Conservation (phyloP, 1,284 basidiomycete genomes). For the Tausonia pullulans region DNA sequence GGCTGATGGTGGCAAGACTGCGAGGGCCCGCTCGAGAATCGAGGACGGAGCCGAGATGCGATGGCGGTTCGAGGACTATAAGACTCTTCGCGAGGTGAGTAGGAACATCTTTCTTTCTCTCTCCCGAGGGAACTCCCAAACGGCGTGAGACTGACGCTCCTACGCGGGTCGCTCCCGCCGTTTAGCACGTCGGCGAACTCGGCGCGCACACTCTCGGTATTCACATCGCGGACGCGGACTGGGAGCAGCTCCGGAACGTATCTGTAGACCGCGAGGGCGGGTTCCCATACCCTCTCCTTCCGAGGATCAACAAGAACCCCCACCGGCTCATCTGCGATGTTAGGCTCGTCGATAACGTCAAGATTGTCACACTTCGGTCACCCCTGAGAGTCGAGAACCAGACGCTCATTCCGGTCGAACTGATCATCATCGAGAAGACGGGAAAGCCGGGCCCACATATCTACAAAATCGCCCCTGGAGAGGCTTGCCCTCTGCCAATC, state of each 20-base stretch:
- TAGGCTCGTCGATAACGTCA: slow-evolving; percentile 83
- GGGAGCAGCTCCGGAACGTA: slow-evolving; percentile 82
- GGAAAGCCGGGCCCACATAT: slow-evolving; percentile 71
- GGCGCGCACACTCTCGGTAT: slow-evolving; percentile 74
- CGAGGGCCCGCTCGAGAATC: slow-evolving; percentile 42
- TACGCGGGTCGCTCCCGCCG: slow-evolving; percentile 16
- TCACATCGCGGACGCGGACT: slow-evolving; percentile 73
- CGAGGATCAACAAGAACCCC: slow-evolving; percentile 60
- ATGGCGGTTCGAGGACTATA: slow-evolving; percentile 98
- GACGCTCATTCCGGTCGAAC: slow-evolving; percentile 84
- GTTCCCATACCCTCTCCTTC: slow-evolving; percentile 74
- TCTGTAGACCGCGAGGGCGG: slow-evolving; percentile 93
- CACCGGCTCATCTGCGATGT: slow-evolving; percentile 86
- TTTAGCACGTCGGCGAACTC: slow-evolving; percentile 64
- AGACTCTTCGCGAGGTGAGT: slow-evolving; percentile 77
- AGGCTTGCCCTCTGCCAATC: slow-evolving; percentile 80
- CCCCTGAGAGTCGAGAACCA: slow-evolving; percentile 88
- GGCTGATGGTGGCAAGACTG: slow-evolving; percentile 55
- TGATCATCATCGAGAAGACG: slow-evolving; percentile 75
- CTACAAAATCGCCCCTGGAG: slow-evolving; percentile 83
- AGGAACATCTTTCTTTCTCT: background rate
- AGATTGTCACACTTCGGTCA: slow-evolving; percentile 88
- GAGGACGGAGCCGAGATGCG: slow-evolving; percentile 68
- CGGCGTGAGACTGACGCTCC: background rate
- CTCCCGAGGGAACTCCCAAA: too few species aligned